Percentiles rank a stretch among this genome's conserved stretches.
Conservation (phyloP, 2,329 filamentous ascomycete genomes). For the Samsoniella hepiali region DNA sequence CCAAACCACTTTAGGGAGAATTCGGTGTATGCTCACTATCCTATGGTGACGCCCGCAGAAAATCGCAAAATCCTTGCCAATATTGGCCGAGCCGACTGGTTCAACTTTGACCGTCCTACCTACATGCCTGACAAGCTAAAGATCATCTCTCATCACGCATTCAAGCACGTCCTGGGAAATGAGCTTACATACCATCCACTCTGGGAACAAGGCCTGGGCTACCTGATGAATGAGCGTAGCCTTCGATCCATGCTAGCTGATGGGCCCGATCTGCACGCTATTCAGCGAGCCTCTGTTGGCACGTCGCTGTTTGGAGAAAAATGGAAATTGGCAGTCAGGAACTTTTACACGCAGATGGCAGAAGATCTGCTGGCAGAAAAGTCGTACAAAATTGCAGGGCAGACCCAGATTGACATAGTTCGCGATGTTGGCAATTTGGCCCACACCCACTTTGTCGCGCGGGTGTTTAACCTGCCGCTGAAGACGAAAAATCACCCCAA, state of each 20-base stretch:
- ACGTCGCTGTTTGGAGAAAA: slow-evolving; percentile 58
- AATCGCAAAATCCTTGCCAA: slow-evolving; percentile 68
- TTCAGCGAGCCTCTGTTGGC: slow-evolving; percentile 52
- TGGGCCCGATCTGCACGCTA: slow-evolving; percentile 45
- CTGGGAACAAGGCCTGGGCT: slow-evolving; percentile 62
- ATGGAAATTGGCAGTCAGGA: slow-evolving; percentile 61
- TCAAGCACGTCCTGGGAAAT: slow-evolving; percentile 59
- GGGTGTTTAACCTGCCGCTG: slow-evolving; percentile 62
- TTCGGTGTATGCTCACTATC: slow-evolving; percentile 79
- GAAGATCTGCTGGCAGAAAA: slow-evolving; percentile 61
- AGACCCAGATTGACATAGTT: slow-evolving; percentile 66
- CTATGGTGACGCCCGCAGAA: slow-evolving; percentile 66
- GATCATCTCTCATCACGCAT: slow-evolving; percentile 59
- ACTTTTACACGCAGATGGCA: slow-evolving; percentile 64
- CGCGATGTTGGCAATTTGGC: slow-evolving; percentile 67
- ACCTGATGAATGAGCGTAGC: slow-evolving; percentile 55
- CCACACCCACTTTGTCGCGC: slow-evolving; percentile 61
- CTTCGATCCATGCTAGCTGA: slow-evolving; percentile 56
- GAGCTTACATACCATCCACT: slow-evolving; percentile 60
- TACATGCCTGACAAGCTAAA: slow-evolving; percentile 49
- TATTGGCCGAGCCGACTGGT: slow-evolving; percentile 64
- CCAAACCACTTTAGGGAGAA: slow-evolving; percentile 74
- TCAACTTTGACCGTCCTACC: slow-evolving; percentile 64
- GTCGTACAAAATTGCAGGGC: slow-evolving; percentile 54
- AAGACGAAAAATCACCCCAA: slow-evolving; percentile 59